phyloP scores from a whole-genome alignment of 352 stramenopile genomes.

The Phytophthora citricola region DNA sequence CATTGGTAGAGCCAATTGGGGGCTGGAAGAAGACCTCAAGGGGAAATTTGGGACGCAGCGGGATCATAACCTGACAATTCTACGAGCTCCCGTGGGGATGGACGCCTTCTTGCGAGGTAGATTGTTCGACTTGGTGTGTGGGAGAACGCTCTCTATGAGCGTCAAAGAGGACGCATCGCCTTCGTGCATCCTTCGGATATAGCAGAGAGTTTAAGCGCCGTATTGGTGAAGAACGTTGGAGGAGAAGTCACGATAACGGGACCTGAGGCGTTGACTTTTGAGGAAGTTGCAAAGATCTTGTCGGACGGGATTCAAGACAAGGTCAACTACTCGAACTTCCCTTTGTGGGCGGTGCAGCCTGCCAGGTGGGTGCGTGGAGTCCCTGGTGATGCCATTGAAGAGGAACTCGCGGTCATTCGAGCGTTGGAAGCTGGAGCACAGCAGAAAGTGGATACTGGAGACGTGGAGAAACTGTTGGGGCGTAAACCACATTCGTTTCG shows the following conservation, averaged over 20 bases:
- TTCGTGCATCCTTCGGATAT: constrained; percentile 73
- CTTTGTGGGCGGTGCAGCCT: constrained; percentile 76
- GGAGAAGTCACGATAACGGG: constrained; percentile 48
- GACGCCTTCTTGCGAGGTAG: constrained; percentile 61
- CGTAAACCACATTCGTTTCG: constrained; percentile 46
- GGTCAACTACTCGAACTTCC: constrained; percentile 72
- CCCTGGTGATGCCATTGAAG: constrained; percentile 63
- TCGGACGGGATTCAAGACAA: constrained; percentile 46
- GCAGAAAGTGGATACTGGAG: constrained; percentile 33
- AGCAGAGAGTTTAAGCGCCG: constrained; percentile 46
- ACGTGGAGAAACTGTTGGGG: constrained; percentile 48
- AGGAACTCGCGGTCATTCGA: constrained; percentile 54
- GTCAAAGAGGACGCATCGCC: constrained; percentile 63
- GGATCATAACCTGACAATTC: constrained; percentile 33
- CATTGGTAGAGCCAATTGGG: constrained; percentile 49
- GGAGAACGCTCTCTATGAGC: constrained; percentile 67
- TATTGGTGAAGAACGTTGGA: constrained; percentile 17
- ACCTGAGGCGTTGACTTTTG: constrained; percentile 63
- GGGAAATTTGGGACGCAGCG: constrained; percentile 5
- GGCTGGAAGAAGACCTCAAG: constrained; percentile 53
- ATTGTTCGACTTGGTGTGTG: constrained; percentile 65
- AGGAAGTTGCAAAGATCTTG: constrained; percentile 53
- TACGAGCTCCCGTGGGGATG: constrained; percentile 64
- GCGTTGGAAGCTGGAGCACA: constrained; percentile 58
- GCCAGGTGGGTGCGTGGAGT: constrained; percentile 76